Conservation (phyloP, 1,284 basidiomycete species). For the Ganoderma leucocontextum region DNA sequence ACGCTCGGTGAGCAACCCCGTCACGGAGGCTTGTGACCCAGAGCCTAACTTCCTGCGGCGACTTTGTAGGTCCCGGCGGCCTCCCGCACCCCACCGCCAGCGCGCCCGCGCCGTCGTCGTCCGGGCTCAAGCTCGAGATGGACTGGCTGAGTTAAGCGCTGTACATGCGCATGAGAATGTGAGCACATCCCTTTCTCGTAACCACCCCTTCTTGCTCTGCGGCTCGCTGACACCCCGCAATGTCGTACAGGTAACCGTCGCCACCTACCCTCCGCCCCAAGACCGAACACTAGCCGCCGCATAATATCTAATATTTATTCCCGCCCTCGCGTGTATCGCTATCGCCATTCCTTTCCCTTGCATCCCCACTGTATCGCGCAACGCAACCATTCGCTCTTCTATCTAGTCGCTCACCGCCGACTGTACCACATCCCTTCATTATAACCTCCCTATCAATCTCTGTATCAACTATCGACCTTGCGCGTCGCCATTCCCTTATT, state of each 20-base stretch:
- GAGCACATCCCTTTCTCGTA: neutral
- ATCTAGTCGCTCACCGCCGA: neutral
- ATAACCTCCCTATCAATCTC: neutral
- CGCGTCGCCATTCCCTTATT: neutral
- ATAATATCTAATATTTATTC: slow-evolving; percentile 1
- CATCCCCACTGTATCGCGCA: neutral
- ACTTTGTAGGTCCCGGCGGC: neutral
- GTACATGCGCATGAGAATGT: neutral
- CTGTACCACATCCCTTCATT: neutral
- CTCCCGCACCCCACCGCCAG: slow-evolving; percentile 1
- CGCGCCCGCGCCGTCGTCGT: neutral
- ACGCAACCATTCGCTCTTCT: neutral
- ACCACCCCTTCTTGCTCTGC: neutral
- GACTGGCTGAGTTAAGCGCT: slow-evolving; percentile 23
- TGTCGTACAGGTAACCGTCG: neutral
- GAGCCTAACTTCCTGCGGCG: neutral
- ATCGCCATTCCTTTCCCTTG: neutral
- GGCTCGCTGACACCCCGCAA: neutral
- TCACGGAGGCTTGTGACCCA: neutral
- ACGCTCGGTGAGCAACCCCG: slow-evolving; percentile 13
- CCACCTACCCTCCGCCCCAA: neutral
- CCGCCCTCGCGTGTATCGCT: neutral
- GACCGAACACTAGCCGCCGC: neutral
- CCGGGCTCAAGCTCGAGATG: slow-evolving; percentile 15
- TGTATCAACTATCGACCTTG: neutral